phyloP scores from a whole-genome alignment of 495 filamentous ascomycete genomes.

The Poronia punctata region DNA sequence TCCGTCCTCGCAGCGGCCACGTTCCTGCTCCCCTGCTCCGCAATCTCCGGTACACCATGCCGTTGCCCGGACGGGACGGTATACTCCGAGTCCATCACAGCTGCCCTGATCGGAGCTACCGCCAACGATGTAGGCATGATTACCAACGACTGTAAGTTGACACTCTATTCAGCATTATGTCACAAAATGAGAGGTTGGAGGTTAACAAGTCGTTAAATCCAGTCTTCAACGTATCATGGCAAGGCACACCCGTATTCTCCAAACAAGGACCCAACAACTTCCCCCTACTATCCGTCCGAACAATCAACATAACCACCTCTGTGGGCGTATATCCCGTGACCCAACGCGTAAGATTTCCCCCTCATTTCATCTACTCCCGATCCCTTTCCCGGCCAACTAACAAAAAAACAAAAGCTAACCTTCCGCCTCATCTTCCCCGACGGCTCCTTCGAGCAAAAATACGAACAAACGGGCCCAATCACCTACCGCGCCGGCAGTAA shows the following conservation, averaged over 20 bases:
- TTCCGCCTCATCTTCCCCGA: slow-evolving; percentile 2
- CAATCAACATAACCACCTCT: background rate
- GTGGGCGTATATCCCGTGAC: slow-evolving; percentile 1
- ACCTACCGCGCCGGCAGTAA: slow-evolving; percentile 2
- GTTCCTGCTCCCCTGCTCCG: slow-evolving; percentile 1
- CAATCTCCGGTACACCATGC: slow-evolving; percentile 2
- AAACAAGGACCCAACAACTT: background rate
- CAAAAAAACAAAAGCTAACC: slow-evolving; percentile 1
- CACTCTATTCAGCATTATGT: no score
- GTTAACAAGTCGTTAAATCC: background rate
- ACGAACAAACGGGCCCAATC: slow-evolving; percentile 2
- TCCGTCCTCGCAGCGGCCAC: background rate
- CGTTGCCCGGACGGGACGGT: slow-evolving; percentile 1
- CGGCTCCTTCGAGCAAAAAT: slow-evolving; percentile 6
- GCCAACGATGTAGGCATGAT: background rate
- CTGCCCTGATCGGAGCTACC: background rate
- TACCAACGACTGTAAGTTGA: slow-evolving; percentile 6
- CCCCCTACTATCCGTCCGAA: slow-evolving; percentile 2
- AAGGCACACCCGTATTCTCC: background rate
- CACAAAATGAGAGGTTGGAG: no score
- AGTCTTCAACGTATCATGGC: slow-evolving; percentile 1
- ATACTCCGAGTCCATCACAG: slow-evolving; percentile 1
- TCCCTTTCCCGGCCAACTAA: background rate
- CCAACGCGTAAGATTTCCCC: background rate
- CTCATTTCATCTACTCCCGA: background rate